Evolutionary conservation across 2,329 filamentous ascomycete species (phyloP).

Genomic region (Fusarium nygamai): DNA sequence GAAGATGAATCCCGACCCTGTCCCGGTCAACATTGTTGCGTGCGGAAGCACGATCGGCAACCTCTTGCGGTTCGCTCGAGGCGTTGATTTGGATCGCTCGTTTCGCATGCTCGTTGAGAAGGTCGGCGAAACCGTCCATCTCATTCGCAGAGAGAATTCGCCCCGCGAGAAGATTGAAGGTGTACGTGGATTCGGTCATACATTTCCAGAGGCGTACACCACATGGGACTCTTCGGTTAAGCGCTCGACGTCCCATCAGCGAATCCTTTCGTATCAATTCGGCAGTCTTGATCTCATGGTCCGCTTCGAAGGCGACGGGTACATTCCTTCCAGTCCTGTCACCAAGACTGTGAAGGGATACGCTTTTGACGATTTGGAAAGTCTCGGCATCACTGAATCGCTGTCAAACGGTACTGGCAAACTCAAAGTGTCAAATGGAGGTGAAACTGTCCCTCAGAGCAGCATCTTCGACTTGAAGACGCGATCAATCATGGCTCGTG

Average conservation of each 20-base stretch:
- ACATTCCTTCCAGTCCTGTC: slow-evolving; percentile 14
- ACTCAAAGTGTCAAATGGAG: slow-evolving; percentile 38
- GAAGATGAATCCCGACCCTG: slow-evolving; percentile 31
- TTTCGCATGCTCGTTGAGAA: slow-evolving; percentile 70
- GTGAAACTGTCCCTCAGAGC: slow-evolving; percentile 44
- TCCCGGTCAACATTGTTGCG: slow-evolving; percentile 65
- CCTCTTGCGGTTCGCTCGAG: slow-evolving; percentile 65
- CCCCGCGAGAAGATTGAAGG: slow-evolving; percentile 64
- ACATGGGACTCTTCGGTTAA: slow-evolving; percentile 66
- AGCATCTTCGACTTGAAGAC: slow-evolving; percentile 58
- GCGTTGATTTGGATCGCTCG: slow-evolving; percentile 54
- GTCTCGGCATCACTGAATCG: slow-evolving; percentile 5
- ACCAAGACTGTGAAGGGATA: not conserved
- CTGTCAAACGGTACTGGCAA: not conserved
- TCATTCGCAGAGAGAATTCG: slow-evolving; percentile 69
- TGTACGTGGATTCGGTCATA: slow-evolving; percentile 71
- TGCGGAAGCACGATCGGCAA: slow-evolving; percentile 71
- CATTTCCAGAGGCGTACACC: slow-evolving; percentile 74
- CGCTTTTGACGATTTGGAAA: slow-evolving; percentile 1
- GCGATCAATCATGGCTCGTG: slow-evolving; percentile 41
- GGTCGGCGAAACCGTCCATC: slow-evolving; percentile 67
- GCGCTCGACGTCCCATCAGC: slow-evolving; percentile 69
- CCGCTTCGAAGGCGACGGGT: slow-evolving; percentile 45
- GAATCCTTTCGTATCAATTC: slow-evolving; percentile 68
- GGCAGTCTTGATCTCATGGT: slow-evolving; percentile 48